These are phyloP conservation scores for Fusarium sarcochroum DNA, from an alignment of 2,329 filamentous ascomycete genomes.

Conservation along the genomic window DNA sequence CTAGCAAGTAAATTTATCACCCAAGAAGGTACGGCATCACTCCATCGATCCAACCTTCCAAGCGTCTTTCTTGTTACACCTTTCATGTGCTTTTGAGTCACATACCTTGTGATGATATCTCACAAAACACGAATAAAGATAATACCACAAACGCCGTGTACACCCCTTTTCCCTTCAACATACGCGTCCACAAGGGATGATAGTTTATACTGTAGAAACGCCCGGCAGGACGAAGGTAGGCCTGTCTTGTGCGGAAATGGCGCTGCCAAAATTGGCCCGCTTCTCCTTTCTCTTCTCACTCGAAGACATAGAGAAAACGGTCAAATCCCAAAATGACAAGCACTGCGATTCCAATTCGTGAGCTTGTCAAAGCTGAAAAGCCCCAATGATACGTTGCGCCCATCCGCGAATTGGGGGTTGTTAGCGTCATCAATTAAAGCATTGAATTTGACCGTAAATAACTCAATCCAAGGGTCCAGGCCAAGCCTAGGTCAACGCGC, in stretches of 20 bases:
- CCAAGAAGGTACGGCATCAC: not conserved
- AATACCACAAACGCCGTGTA: constrained; percentile 8
- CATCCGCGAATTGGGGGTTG: constrained; percentile 9
- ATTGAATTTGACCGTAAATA: constrained; percentile 29
- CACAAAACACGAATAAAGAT: constrained; percentile 1
- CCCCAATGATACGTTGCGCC: constrained; percentile 15
- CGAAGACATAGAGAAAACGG: constrained; percentile 1
- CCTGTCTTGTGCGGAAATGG: constrained; percentile 27
- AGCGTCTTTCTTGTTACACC: constrained; percentile 1
- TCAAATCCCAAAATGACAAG: constrained; percentile 19
- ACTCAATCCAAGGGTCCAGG: constrained; percentile 36
- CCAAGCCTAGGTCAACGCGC: constrained; percentile 28
- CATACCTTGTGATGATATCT: not conserved
- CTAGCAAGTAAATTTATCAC: constrained; percentile 5
- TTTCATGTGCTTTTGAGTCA: not conserved
- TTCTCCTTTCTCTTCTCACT: constrained; percentile 3
- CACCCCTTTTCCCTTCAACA: constrained; percentile 28
- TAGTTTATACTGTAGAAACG: constrained; percentile 26
- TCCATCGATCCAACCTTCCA: not conserved
- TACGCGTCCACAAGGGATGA: constrained; percentile 28
- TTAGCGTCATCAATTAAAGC: constrained; percentile 20
- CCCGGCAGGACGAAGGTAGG: constrained; percentile 42
- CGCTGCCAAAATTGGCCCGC: constrained; percentile 20
- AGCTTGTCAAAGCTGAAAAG: constrained; percentile 7
- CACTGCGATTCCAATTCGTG: constrained; percentile 17